Evolutionary conservation across 1,284 basidiomycete species (phyloP).

Genomic region (Phylloboletellus chloephorus): DNA sequence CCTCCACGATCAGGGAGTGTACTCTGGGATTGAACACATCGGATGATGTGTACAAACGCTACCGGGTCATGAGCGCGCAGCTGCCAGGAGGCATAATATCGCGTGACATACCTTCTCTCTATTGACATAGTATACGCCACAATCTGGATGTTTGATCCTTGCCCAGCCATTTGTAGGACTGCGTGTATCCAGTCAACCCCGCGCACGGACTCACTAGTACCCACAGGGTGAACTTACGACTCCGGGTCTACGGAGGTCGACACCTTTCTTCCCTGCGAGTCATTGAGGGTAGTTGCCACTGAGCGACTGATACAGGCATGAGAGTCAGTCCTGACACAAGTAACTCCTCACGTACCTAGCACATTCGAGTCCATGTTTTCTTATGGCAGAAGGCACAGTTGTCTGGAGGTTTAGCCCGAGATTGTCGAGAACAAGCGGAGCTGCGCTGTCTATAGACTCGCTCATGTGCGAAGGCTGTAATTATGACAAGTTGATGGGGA

Average conservation of each 20-base stretch:
- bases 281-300: constrained; percentile 18
- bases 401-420: constrained; percentile 11
- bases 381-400: constrained; percentile 17
- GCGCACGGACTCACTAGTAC: not conserved
- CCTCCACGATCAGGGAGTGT: constrained; percentile 11
- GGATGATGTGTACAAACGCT: constrained; percentile 22
- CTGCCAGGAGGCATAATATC: not conserved
- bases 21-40: constrained; percentile 13
- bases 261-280: constrained; percentile 5
- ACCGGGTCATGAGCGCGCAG: not conserved
- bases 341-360: constrained; percentile 8
- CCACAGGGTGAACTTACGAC: constrained; percentile 9
- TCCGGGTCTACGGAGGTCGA: not conserved
- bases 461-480: constrained; percentile 8
- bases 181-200: constrained; percentile 1
- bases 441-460: not conserved
- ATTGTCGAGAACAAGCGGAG: not conserved
- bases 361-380: not conserved
- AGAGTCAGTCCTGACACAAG: not conserved
- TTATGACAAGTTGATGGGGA: not conserved
- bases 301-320: constrained; percentile 3
- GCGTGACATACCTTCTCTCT: constrained; percentile 18
- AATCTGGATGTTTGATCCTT: constrained; percentile 26
- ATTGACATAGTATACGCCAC: constrained; percentile 27
- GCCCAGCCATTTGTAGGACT: constrained; percentile 23